phyloP scores from a whole-genome alignment of 306 rosid genomes.

The Ceratonia siliqua region DNA sequence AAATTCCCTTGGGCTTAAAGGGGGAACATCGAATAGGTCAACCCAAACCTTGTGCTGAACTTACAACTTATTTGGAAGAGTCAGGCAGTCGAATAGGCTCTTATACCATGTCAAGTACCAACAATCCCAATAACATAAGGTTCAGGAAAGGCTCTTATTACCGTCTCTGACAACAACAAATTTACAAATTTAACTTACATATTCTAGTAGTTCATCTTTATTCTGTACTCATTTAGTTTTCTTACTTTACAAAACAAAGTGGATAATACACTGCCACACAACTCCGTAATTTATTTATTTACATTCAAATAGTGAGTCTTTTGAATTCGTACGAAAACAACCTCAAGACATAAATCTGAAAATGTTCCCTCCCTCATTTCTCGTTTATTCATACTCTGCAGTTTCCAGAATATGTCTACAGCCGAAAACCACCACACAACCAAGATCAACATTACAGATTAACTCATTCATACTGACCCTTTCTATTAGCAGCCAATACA shows the following conservation, averaged over 20 bases:
- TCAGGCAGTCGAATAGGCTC: neutral
- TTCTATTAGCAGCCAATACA: slow-evolving; percentile 1
- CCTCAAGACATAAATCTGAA: slow-evolving; percentile 4
- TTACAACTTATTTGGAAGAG: neutral
- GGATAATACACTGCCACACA: neutral
- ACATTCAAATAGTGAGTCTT: neutral
- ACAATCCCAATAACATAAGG: neutral
- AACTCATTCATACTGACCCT: slow-evolving; percentile 12
- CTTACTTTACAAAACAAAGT: neutral
- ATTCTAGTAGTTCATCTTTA: slow-evolving; percentile 10
- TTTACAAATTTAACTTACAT: neutral
- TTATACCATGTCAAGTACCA: neutral
- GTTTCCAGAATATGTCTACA: slow-evolving; percentile 9
- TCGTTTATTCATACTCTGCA: slow-evolving; percentile 20
- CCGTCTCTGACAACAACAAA: neutral
- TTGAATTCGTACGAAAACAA: slow-evolving; percentile 10
- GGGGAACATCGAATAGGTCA: neutral
- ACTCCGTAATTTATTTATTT: slow-evolving; percentile 1
- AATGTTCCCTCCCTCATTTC: neutral
- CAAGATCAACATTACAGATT: neutral
- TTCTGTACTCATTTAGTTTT: neutral
- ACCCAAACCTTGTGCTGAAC: neutral
- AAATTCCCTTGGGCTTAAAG: neutral
- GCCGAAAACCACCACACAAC: neutral
- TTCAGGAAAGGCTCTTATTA: neutral